Evolutionary conservation across 352 stramenopile species (phyloP).

Genomic region (Phytophthora colocasiae): DNA sequence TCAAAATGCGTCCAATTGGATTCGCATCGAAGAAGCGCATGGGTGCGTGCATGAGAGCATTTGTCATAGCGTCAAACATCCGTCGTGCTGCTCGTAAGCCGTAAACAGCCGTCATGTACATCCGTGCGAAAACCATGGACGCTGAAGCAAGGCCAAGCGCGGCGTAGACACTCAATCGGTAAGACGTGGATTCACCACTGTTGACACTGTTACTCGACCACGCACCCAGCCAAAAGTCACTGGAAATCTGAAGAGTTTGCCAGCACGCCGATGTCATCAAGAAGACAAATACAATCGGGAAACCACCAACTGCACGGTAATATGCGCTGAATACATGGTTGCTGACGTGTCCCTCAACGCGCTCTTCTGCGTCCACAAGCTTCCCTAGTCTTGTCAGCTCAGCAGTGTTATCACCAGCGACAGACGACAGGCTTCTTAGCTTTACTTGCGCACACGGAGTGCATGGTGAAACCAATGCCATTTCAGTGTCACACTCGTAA

Average conservation of each 20-base stretch:
- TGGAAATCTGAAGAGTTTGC: constrained; percentile 81
- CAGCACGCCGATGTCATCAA: constrained; percentile 70
- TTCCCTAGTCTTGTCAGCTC: constrained; percentile 29
- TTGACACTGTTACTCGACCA: constrained; percentile 79
- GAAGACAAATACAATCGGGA: constrained; percentile 41
- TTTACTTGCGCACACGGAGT: constrained; percentile 25
- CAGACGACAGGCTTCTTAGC: constrained; percentile 1
- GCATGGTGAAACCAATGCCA: constrained; percentile 37
- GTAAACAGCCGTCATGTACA: constrained; percentile 48
- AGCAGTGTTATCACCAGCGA: constrained; percentile 1
- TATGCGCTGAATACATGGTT: constrained; percentile 50
- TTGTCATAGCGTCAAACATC: constrained; percentile 91
- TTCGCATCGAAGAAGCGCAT: constrained; percentile 95
- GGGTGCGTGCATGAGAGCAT: constrained; percentile 86
- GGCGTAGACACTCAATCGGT: constrained; percentile 54
- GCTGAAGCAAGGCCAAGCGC: constrained; percentile 45
- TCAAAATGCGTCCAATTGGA: constrained; percentile 90
- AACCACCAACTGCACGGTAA: constrained; percentile 50
- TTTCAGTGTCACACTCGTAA: constrained; percentile 32
- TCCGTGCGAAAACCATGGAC: constrained; percentile 53
- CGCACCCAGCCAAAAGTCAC: constrained; percentile 90
- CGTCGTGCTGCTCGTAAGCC: constrained; percentile 53
- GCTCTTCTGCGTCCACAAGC: constrained; percentile 42
- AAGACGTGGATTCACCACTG: constrained; percentile 19
- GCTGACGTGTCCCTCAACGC: constrained; percentile 36